These are phyloP conservation scores for Microdochium paspali DNA, from an alignment of 2,329 filamentous ascomycete species.

Conservation along the genomic window DNA sequence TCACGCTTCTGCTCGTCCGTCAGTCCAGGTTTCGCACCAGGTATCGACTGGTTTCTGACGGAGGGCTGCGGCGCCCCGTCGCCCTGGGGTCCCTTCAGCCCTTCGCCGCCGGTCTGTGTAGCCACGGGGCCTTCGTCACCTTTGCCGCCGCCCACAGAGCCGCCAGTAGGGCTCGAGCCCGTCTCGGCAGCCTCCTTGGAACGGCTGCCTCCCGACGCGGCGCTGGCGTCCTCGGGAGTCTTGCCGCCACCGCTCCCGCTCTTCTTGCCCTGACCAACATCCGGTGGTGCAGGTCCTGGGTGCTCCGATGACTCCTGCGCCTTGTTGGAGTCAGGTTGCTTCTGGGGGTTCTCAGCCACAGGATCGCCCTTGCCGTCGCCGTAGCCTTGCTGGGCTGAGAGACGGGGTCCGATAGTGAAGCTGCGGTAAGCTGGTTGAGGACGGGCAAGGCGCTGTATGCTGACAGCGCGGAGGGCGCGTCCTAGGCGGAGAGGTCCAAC, in stretches of 20 bases:
- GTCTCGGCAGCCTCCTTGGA: conserved; percentile 29
- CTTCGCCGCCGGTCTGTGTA: conserved; percentile 19
- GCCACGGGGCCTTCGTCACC: conserved; percentile 10
- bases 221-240: conserved; percentile 21
- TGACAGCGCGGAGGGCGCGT: conserved; percentile 11
- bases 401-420: conserved; percentile 11
- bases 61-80: conserved; percentile 34
- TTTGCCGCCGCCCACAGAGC: conserved; percentile 9
- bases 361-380: conserved; percentile 29
- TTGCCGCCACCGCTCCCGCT: conserved; percentile 15
- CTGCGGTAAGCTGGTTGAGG: conserved; percentile 9
- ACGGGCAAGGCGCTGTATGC: conserved; percentile 2
- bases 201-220: conserved; percentile 26
- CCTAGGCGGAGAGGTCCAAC: conserved; percentile 18
- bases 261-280: conserved; percentile 27
- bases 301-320: conserved; percentile 27
- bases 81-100: conserved; percentile 19
- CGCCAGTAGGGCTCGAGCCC: conserved; percentile 17
- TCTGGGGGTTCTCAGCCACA: conserved; percentile 22
- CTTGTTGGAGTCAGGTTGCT: conserved; percentile 20
- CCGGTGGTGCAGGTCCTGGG: conserved; percentile 29
- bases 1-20: conserved; percentile 43
- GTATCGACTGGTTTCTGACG: conserved; percentile 37
- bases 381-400: conserved; percentile 21
- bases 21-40: conserved; percentile 24